phyloP scores from a whole-genome alignment of 2,329 filamentous ascomycete genomes.

The Aphanocladium album region DNA sequence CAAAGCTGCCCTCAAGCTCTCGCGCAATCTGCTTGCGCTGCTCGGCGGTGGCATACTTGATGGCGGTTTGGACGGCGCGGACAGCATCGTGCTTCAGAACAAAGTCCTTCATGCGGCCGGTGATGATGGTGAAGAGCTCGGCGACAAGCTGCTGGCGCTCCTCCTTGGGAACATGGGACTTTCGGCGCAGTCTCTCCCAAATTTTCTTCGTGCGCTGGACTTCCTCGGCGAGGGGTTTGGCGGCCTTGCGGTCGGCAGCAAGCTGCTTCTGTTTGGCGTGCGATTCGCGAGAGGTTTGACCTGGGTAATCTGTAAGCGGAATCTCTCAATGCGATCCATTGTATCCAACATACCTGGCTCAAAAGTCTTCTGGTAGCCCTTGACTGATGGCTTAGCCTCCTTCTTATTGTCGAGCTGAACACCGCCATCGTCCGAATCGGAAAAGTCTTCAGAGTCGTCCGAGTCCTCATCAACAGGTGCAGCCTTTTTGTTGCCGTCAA shows the following conservation, averaged over 20 bases:
- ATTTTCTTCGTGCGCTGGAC: conserved; percentile 90
- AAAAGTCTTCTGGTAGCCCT: conserved; percentile 32
- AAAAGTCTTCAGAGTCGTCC: conserved; percentile 37
- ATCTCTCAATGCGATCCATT: background rate
- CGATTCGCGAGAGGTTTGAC: conserved; percentile 71
- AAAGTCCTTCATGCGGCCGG: conserved; percentile 86
- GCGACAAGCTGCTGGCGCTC: conserved; percentile 82
- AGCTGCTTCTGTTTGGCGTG: conserved; percentile 91
- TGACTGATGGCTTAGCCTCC: conserved; percentile 31
- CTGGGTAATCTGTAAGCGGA: conserved; percentile 29
- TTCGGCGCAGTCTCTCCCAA: conserved; percentile 89
- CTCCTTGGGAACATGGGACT: conserved; percentile 86
- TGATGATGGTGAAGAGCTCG: conserved; percentile 88
- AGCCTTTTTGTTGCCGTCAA: conserved; percentile 29
- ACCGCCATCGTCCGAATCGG: conserved; percentile 51
- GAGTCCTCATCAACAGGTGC: conserved; percentile 27
- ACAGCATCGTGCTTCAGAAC: conserved; percentile 98
- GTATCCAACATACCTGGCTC: conserved; percentile 35
- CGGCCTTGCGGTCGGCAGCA: conserved; percentile 80
- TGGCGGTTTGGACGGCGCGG: conserved; percentile 90
- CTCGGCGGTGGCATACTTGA: conserved; percentile 86
- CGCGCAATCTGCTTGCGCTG: conserved; percentile 81
- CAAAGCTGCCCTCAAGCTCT: conserved; percentile 81
- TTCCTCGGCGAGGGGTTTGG: conserved; percentile 88
- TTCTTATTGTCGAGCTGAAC: conserved; percentile 38